Evolutionary conservation across 2,329 filamentous ascomycete genomes (phyloP), one percentile per base, ranked within the genome.

Genomic region (Myotisia sp.): DNA sequence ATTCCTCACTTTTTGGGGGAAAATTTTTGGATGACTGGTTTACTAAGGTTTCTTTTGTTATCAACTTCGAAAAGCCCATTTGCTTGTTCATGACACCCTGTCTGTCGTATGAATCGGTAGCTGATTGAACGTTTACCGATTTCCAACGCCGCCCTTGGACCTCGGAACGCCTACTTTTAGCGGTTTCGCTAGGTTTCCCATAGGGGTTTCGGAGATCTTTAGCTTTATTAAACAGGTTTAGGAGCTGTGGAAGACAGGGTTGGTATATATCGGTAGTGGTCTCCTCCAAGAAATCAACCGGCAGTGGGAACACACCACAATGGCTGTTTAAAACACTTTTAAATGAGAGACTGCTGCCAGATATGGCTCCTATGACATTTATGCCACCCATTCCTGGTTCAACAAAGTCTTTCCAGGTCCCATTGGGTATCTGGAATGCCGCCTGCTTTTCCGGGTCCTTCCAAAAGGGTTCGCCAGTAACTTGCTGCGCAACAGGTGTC

Each of bases 11-110:
- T 38, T 37, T 43, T 41, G 54, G 39, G 28, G 41, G 41, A 33
- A 43, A 62, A 41, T 55, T 43, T 30, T 51, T 54, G n/a, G 54
- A 49, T 2, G 31, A 36, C 4, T 39, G 35, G n/a, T 47, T 38
- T 4, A 39, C 40, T 5, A 59, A 43, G 12, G 45, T 44, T 22
- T 56, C 50, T 14, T 49, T 49, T 20, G 46, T 44, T 9, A 59
- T 46, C 0, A 44, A 38, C 20, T 50, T 34, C 5, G 48, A 29
- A 35, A 61, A 59, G 0, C 57, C 59, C 41, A 62, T 55, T 14
- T 59, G 48, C 4, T 35, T 26, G 35, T 53, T 54, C 17, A 53
- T 40, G 10, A 40, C 24, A 21, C 42, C 29, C 30, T 54, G 50
- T 1, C 51, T 43, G 18, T 53, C 51, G 36, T 47, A 54, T 3